Evolutionary conservation across 148 eudicot species (phyloP), one percentile per base, ranked within the genome.

Genomic region (Linanthus parryae): DNA sequence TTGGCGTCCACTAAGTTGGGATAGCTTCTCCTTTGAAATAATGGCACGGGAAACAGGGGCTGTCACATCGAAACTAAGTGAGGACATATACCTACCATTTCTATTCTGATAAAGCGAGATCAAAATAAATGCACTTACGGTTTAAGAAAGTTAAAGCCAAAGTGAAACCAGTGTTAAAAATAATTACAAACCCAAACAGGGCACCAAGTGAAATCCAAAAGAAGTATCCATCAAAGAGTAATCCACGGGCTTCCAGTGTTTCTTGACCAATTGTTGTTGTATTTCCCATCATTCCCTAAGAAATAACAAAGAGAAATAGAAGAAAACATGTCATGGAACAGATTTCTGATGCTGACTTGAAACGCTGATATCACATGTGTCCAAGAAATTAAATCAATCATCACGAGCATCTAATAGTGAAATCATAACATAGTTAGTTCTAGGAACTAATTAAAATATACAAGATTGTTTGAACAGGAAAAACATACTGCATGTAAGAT

Each of bases 211-310:
- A 77, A 60, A 72, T 48, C 78, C 78, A 77, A 36, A 56, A 77
- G 31, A 61, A 43, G 63, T 69, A 21, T 25, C 63, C 54, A 16
- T 45, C 63, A 44, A 57, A 77, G 44, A 70, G 52, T 24, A 88
- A 65, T 20, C 97, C 89, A 24, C 75, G 88, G 27, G 64, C 39
- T 48, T 70, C 75, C 42, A 84, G 97, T 52, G 77, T 64, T 61
- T 74, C 66, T 39, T 53, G 62, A 25, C 86, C 96, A 20, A 88
- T 53, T 33, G 94, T 78, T 31, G 69, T 70, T n/a, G n/a, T n/a
- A n/a, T n/a, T n/a, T n/a, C n/a, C n/a, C n/a, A n/a, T n/a, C n/a
- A n/a, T n/a, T n/a, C n/a, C n/a, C n/a, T n/a, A n/a, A n/a, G n/a
- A n/a, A n/a, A n/a, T n/a, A n/a, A n/a, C n/a, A n/a, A n/a, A n/a